Conservation (phyloP, 2,329 filamentous ascomycete species). For the Clarireedia hainanense region DNA sequence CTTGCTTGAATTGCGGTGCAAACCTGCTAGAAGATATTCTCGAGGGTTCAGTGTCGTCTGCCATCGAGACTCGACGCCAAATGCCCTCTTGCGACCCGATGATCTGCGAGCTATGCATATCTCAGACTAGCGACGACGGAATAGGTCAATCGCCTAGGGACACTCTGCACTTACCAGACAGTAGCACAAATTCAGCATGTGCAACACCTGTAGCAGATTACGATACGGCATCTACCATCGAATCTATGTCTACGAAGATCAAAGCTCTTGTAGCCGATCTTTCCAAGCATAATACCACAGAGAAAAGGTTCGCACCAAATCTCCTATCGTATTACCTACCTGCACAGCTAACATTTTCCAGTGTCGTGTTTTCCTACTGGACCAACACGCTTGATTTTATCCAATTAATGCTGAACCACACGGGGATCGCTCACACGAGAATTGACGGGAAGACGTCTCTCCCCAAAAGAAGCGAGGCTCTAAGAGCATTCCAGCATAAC, state of each 20-base stretch:
- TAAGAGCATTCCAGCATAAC: conserved; percentile 35
- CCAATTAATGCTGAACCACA: conserved; percentile 32
- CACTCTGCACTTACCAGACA: not conserved
- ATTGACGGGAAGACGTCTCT: conserved; percentile 41
- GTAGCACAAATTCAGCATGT: not conserved
- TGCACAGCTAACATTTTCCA: conserved; percentile 15
- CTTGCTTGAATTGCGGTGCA: too few relatives aligned
- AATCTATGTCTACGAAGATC: conserved; percentile 14
- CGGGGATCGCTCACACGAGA: conserved; percentile 31
- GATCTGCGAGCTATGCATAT: not conserved
- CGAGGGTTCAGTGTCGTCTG: too few relatives aligned
- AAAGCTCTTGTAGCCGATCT: conserved; percentile 11
- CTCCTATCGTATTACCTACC: not conserved
- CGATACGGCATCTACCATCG: not conserved
- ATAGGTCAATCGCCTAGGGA: not conserved
- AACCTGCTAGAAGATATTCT: too few relatives aligned
- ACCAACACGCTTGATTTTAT: conserved; percentile 40
- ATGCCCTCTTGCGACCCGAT: conserved; percentile 12
- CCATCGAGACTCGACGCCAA: too few relatives aligned
- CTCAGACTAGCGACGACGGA: not conserved
- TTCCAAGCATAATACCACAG: not conserved
- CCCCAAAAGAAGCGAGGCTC: conserved; percentile 33
- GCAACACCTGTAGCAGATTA: not conserved
- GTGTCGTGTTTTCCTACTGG: conserved; percentile 46
- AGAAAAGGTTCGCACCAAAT: not conserved